phyloP scores from a whole-genome alignment of 2,329 filamentous ascomycete genomes.

The Epicoccum sorghinum region DNA sequence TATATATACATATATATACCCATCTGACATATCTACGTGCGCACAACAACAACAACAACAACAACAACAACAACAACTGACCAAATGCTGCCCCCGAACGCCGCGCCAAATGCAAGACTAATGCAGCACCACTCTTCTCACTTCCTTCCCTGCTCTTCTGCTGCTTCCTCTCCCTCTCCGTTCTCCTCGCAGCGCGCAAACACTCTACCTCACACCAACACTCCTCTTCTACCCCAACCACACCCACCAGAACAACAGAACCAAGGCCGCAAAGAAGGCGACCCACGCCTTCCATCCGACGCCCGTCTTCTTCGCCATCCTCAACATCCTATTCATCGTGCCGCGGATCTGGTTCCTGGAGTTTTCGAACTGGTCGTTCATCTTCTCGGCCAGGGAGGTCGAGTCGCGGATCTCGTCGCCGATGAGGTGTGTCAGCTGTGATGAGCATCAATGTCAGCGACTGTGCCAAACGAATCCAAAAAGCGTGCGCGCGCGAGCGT shows the following conservation, averaged over 20 bases:
- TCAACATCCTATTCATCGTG: slow-evolving; percentile 95
- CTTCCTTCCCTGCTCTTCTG: not conserved
- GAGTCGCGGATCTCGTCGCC: slow-evolving; percentile 94
- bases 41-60: no score
- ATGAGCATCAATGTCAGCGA: no score
- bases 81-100: slow-evolving; percentile 4
- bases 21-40: no score
- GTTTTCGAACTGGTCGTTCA: slow-evolving; percentile 93
- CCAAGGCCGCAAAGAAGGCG: slow-evolving; percentile 82
- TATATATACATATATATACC: no score
- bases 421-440: slow-evolving; percentile 86
- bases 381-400: slow-evolving; percentile 85
- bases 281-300: slow-evolving; percentile 96
- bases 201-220: not conserved
- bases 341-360: slow-evolving; percentile 80
- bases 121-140: not conserved
- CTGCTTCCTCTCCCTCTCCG: not conserved
- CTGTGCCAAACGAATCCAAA: no score
- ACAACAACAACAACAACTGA: no score
- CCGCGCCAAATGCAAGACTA: slow-evolving; percentile 14
- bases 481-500: no score
- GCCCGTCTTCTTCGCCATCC: slow-evolving; percentile 95
- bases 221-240: slow-evolving; percentile 63
- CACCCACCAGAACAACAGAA: slow-evolving; percentile 86
- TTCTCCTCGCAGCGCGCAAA: not conserved